Evolutionary conservation across 2,329 filamentous ascomycete genomes (phyloP).

Genomic region (Monilinia vaccinii-corymbosi): DNA sequence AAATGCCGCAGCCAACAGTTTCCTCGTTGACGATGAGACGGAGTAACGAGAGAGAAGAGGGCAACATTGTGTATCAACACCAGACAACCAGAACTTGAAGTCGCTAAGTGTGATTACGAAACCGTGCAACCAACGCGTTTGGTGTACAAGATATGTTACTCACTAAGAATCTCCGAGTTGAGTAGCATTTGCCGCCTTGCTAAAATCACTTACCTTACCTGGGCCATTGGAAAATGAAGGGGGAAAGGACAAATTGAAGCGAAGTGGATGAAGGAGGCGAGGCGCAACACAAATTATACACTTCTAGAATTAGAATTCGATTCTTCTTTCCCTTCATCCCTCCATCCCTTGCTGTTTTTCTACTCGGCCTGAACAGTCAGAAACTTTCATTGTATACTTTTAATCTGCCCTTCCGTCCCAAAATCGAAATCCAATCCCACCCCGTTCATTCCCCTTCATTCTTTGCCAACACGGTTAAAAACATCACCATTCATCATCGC

Average conservation of each 20-base stretch:
- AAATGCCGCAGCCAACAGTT: background rate
- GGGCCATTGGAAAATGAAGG: background rate
- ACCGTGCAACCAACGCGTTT: background rate
- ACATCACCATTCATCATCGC: conserved; percentile 1
- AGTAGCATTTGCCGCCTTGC: background rate
- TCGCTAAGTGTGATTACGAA: background rate
- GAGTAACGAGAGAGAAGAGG: conserved; percentile 3
- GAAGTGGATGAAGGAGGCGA: conserved; percentile 4
- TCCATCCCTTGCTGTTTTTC: background rate
- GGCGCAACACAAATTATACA: background rate
- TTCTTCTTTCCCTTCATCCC: background rate
- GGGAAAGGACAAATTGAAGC: background rate
- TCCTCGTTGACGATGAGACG: background rate
- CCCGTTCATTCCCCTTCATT: background rate
- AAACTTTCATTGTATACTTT: background rate
- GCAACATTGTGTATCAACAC: background rate
- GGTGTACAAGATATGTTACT: background rate
- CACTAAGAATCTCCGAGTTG: background rate
- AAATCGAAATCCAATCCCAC: background rate
- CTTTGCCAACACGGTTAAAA: background rate
- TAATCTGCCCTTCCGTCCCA: background rate
- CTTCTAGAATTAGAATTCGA: conserved; percentile 4
- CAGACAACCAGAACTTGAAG: background rate
- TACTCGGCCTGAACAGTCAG: conserved; percentile 3
- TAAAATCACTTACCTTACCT: background rate